Percentiles rank a stretch among this genome's conserved stretches.
phyloP scores from a whole-genome alignment of 140 eudicot species.

The Erigeron philadelphicus region DNA sequence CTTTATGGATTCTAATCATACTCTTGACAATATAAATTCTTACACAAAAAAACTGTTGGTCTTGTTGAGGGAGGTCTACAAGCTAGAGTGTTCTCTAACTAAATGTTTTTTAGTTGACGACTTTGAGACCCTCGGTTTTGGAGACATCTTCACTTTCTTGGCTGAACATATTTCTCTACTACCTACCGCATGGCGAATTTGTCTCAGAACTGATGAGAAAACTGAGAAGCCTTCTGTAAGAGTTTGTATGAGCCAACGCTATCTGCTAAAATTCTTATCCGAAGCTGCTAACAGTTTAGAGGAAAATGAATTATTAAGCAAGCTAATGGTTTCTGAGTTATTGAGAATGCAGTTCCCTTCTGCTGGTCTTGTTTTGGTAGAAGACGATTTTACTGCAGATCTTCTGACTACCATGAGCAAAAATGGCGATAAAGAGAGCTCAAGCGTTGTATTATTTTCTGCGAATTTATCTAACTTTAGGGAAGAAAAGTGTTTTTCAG shows the following conservation, averaged over 20 bases:
- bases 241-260: constrained; percentile 56
- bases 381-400: constrained; percentile 31
- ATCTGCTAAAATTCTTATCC: constrained; percentile 52
- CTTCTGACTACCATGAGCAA: constrained; percentile 24
- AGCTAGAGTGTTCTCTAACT: constrained; percentile 48
- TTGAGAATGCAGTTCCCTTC: constrained; percentile 68
- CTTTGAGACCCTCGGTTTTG: constrained; percentile 69
- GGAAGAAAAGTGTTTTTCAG: constrained; percentile 22
- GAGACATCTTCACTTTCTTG: constrained; percentile 57
- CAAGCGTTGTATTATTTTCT: constrained; percentile 55
- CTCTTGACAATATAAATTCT: constrained; percentile 20
- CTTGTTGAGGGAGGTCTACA: constrained; percentile 43
- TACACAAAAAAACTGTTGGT: constrained; percentile 31
- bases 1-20: constrained; percentile 31
- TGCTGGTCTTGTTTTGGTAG: constrained; percentile 44
- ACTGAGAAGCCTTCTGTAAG: constrained; percentile 39
- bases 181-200: constrained; percentile 43
- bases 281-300: constrained; percentile 50
- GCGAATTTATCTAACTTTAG: constrained; percentile 31
- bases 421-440: constrained; percentile 27
- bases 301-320: neutral
- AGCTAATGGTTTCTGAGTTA: constrained; percentile 45
- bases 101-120: constrained; percentile 45
- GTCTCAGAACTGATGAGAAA: constrained; percentile 28
- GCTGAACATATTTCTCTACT: constrained; percentile 43